Base-by-base conservation (phyloP, 2,329 filamentous ascomycete genomes). In the Microdochium bolleyi region DNA sequence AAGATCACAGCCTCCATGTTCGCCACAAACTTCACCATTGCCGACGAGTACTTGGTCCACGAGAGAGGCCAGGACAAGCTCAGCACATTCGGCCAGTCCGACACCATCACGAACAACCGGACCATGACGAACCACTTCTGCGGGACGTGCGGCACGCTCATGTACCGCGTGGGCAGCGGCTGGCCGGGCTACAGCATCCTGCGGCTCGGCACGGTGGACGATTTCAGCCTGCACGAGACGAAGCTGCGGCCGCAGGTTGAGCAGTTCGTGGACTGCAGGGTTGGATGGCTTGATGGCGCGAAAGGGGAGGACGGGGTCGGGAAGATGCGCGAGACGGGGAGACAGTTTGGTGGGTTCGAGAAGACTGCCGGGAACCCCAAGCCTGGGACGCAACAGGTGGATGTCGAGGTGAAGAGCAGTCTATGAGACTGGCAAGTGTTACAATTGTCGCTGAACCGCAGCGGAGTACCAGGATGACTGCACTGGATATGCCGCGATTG, bases 1-100 rank as follows among this genome's bases (percentile, higher is more conserved):
- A 85, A 85, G 59, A 71, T 85, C 55, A 84, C 79, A 0, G 79
- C 80, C 0, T 82, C 80, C 0, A 82, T 83, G 76, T 83, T 82
- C 65, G 76, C 79, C 2, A 76, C 78, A 51, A 83, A 81, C 66
- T 82, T 85, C 60, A 30, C 16, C 48, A 21, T 49, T 3, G 14
- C 8, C 48, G 24, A 49, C 24, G 24, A 14, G 13, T 54, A 74
- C 53, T 57, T 83, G 0, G 71, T 62, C 49, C 74, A 81, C 57
- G 10, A 78, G 0, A 77, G 80, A 13, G 81, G 82, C 9, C 64
- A 67, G 3, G 74, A 79, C 1, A 75, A 73, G 25, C 69, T 84
- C 13, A 77, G 63, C 19, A 56, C 60, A 1, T 84, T 67, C 53
- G 57, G 60, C 3, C 76, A 83, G 57, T 59, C 58, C 2, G 60